These are phyloP conservation scores for Arthromyces matolae DNA, from an alignment of 768 basidiomycete species.

Conservation along the genomic window DNA sequence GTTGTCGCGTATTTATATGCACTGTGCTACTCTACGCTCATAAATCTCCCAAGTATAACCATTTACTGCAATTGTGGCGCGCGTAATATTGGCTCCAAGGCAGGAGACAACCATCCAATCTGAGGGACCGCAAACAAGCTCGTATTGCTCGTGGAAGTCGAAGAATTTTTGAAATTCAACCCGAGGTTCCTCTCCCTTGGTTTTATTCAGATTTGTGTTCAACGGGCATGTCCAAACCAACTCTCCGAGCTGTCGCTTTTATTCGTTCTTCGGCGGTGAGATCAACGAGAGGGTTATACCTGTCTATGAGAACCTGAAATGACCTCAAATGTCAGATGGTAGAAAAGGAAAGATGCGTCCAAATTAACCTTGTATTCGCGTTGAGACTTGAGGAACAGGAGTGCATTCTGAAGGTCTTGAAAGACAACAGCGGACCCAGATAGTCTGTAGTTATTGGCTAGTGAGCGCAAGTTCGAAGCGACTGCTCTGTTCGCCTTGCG, in stretches of 20 bases:
- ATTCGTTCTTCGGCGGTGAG: constrained; percentile 78
- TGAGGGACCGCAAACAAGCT: no score
- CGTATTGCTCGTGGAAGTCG: no score
- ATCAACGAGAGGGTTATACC: constrained; percentile 85
- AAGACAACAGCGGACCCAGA: constrained; percentile 27
- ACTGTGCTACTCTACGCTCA: no score
- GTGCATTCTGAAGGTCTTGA: constrained; percentile 53
- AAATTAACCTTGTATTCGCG: constrained; percentile 68
- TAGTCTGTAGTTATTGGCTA: constrained; percentile 43
- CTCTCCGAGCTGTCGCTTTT: constrained; percentile 79
- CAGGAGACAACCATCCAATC: no score
- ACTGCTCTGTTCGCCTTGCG: constrained; percentile 41
- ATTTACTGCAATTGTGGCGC: no score
- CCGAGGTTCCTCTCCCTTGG: neutral
- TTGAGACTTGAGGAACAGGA: constrained; percentile 70
- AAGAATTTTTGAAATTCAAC: no score
- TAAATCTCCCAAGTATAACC: no score
- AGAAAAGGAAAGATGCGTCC: neutral
- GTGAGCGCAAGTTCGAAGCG: constrained; percentile 46
- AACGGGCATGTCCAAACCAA: constrained; percentile 82
- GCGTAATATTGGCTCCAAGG: no score
- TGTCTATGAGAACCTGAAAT: constrained; percentile 66
- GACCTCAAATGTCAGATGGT: neutral
- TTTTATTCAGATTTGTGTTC: constrained; percentile 27
- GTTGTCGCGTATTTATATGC: no score